phyloP scores from a whole-genome alignment of 1,139 yeast species.

The Diutina sp. region DNA sequence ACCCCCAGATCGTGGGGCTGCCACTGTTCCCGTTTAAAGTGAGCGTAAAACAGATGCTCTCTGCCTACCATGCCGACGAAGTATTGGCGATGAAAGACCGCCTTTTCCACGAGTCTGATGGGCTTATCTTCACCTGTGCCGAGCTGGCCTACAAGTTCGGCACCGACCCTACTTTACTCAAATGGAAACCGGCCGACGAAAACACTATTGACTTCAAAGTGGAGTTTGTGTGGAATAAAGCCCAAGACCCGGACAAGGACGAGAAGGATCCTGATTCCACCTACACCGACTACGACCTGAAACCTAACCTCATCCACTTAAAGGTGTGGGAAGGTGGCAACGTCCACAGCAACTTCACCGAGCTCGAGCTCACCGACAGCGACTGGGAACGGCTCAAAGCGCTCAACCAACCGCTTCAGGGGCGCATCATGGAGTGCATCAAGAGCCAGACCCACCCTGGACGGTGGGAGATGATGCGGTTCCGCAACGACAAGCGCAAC shows the following conservation, averaged over 20 bases:
- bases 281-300: constrained; percentile 69
- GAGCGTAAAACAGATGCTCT: constrained; percentile 78
- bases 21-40: constrained; percentile 72
- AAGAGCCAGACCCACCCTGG: constrained; percentile 38
- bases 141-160: constrained; percentile 81
- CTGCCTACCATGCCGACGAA: constrained; percentile 63
- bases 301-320: constrained; percentile 51
- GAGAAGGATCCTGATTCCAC: constrained; percentile 63
- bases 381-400: constrained; percentile 76
- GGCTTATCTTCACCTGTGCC: constrained; percentile 85
- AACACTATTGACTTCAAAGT: constrained; percentile 84
- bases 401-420: constrained; percentile 71
- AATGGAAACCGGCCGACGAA: constrained; percentile 97
- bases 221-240: constrained; percentile 51
- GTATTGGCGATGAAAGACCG: constrained; percentile 65
- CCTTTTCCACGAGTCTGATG: constrained; percentile 84
- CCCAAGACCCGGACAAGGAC: constrained; percentile 57
- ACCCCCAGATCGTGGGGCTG: constrained; percentile 61
- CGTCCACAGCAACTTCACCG: constrained; percentile 54
- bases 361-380: constrained; percentile 46
- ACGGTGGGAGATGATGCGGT: constrained; percentile 75
- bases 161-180: constrained; percentile 68
- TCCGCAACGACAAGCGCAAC: constrained; percentile 82
- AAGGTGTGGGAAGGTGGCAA: constrained; percentile 71
- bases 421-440: constrained; percentile 80